phyloP scores from a whole-genome alignment of 2,329 filamentous ascomycete species.

The Phyllosticta citribraziliensis region DNA sequence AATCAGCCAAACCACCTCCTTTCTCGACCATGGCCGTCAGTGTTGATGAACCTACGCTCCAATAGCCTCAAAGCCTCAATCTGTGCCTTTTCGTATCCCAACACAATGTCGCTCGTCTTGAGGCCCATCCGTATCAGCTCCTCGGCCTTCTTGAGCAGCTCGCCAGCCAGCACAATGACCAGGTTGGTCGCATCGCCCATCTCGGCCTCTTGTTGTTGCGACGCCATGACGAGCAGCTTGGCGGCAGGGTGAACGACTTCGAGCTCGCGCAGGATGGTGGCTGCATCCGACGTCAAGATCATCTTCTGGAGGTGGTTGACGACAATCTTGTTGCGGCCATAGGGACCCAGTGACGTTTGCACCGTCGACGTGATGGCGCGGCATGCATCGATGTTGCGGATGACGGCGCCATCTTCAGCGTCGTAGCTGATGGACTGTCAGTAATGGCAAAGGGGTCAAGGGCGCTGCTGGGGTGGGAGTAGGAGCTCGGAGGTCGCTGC shows the following conservation, averaged over 20 bases:
- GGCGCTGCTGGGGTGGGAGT: neutral
- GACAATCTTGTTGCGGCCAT: slow-evolving; percentile 98
- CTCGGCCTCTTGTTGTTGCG: slow-evolving; percentile 96
- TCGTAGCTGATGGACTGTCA: slow-evolving; percentile 64
- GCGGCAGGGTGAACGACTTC: slow-evolving; percentile 97
- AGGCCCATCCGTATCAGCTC: slow-evolving; percentile 92
- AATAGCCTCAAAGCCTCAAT: slow-evolving; percentile 75
- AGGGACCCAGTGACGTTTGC: slow-evolving; percentile 91
- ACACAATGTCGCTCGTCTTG: slow-evolving; percentile 95
- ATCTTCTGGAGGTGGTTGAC: slow-evolving; percentile 99
- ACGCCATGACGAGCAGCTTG: slow-evolving; percentile 96
- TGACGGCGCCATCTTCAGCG: slow-evolving; percentile 94
- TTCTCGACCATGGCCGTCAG: neutral
- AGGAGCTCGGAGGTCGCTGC: slow-evolving; percentile 8
- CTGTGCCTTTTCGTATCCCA: slow-evolving; percentile 91
- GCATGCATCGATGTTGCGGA: slow-evolving; percentile 98
- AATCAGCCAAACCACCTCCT: slow-evolving; percentile 14
- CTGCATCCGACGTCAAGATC: slow-evolving; percentile 96
- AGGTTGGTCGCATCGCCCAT: slow-evolving; percentile 98
- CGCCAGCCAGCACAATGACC: slow-evolving; percentile 90
- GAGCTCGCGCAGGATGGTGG: slow-evolving; percentile 92
- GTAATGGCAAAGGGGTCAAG: slow-evolving; percentile 17
- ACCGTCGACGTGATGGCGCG: slow-evolving; percentile 91
- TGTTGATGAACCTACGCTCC: slow-evolving; percentile 48
- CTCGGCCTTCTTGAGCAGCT: slow-evolving; percentile 93